Base-by-base conservation (phyloP, 106 monocot species). In the Gastrodia elata region DNA sequence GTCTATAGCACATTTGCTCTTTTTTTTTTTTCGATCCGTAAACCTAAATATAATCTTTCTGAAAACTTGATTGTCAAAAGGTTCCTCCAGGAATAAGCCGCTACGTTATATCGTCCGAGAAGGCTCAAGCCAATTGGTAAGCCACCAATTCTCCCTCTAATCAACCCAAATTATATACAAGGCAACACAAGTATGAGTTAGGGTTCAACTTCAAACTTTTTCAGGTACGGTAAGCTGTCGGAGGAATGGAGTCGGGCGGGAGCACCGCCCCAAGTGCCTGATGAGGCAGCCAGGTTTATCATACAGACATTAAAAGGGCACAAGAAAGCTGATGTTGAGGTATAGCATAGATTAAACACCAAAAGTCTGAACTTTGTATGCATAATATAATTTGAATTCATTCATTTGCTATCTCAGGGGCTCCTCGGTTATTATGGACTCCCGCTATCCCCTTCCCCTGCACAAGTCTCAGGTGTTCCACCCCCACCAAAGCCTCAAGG, bases 71-170 rank as follows among this genome's bases (percentile, higher is more conserved):
- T 26, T 6, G 25, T 16, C 34, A 24, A 22, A 39, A 97, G 97
- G 93, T 97, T 20, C 97, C 97, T 5, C 90, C 90, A 26, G 82
- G 83, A 64, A 78, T 97, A 27, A 79, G 86, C 70, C 80, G 65
- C 56, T 82, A 88, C 52, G 97, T 97, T 0, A 83, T 86, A 24
- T 93, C 97, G 32, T 88, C 93, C 44, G 86, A 86, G 80, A 93
- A 91, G 64, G 86, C 93, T 11, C 97, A 97, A 64, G 79, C 87
- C 6, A 97, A 93, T 73, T 97, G 97, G 97, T 97, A 81, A 55
- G 30, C 30, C 13, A 14, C 14, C 27, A 27, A 32, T 40, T 52
- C 3, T 6, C 28, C 3, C 61, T 2, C 0, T 39, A 13, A 20
- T 49, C 8, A 52, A 24, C n/a, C n/a, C n/a, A n/a, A n/a, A n/a